Conservation (phyloP, 169 alveolate genomes). For the Plasmodium fragile region DNA sequence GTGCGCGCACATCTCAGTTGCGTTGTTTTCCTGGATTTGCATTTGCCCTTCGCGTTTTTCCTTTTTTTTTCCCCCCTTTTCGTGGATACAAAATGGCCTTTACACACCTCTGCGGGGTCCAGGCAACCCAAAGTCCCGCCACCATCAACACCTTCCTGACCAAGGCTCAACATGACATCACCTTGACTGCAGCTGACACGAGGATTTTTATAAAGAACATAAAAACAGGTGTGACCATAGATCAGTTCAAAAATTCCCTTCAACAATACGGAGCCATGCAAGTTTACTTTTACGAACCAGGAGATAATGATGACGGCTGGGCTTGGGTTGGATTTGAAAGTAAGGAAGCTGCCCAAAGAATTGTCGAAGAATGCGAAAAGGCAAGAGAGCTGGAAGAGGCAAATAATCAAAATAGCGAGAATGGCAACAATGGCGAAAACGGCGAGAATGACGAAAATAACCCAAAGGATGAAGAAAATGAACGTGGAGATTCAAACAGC, state of each 20-base stretch:
- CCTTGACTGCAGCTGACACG: constrained; percentile 49
- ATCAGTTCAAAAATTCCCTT: constrained; percentile 72
- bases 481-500: constrained; percentile 38
- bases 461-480: constrained; percentile 29
- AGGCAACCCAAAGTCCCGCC: constrained; percentile 23
- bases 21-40: neutral
- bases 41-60: neutral
- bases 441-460: constrained; percentile 1
- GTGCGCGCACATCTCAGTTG: constrained; percentile 3
- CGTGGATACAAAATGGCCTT: constrained; percentile 37
- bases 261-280: constrained; percentile 83
- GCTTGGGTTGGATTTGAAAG: constrained; percentile 86
- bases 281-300: constrained; percentile 82
- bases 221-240: constrained; percentile 76
- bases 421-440: constrained; percentile 13
- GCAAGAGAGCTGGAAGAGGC: constrained; percentile 15
- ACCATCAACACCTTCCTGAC: constrained; percentile 45
- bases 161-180: constrained; percentile 67
- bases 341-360: constrained; percentile 77
- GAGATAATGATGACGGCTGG: constrained; percentile 84
- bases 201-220: constrained; percentile 66
- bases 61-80: neutral
- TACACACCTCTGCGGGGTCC: constrained; percentile 50
- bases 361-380: constrained; percentile 73
- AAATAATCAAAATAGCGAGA: constrained; percentile 12